Percentiles rank a stretch among this genome's conserved stretches.
phyloP scores from a whole-genome alignment of 768 basidiomycete species.

The Mycena albidolilacea region DNA sequence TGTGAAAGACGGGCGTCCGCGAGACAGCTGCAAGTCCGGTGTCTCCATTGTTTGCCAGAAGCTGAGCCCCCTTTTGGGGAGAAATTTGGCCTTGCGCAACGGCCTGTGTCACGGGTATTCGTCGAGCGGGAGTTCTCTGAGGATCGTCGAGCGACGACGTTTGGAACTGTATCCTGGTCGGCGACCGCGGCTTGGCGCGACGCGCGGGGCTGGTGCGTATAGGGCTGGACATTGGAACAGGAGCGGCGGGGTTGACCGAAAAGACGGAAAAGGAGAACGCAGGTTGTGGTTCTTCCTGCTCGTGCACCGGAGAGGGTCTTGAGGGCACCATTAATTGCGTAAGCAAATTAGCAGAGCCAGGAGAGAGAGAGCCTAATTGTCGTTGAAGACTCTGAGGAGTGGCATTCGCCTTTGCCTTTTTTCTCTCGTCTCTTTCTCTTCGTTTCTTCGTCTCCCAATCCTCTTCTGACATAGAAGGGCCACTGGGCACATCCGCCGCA shows the following conservation, averaged over 20 bases:
- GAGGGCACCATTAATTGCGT: conserved; percentile 52
- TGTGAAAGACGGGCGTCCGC: conserved; percentile 48
- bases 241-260: conserved; percentile 20
- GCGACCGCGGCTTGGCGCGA: conserved; percentile 46
- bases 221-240: conserved; percentile 38
- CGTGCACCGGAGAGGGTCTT: conserved; percentile 36
- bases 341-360: conserved; percentile 64
- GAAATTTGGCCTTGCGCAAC: conserved; percentile 66
- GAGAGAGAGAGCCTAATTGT: conserved; percentile 73
- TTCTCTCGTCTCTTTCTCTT: conserved; percentile 33
- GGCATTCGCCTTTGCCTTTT: conserved; percentile 42
- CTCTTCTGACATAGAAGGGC: conserved; percentile 14
- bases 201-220: conserved; percentile 30
- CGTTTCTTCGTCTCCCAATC: conserved; percentile 26
- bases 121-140: conserved; percentile 72
- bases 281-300: conserved; percentile 33
- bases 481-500: background rate
- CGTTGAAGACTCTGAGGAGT: conserved; percentile 45
- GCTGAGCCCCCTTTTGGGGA: conserved; percentile 59
- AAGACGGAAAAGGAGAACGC: conserved; percentile 34
- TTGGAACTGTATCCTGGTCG: conserved; percentile 51
- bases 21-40: conserved; percentile 19
- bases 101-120: conserved; percentile 71
- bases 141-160: conserved; percentile 50
- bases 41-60: conserved; percentile 47